Base-by-base conservation (phyloP, 495 filamentous ascomycete genomes). In the Emericellopsis terricola region DNA sequence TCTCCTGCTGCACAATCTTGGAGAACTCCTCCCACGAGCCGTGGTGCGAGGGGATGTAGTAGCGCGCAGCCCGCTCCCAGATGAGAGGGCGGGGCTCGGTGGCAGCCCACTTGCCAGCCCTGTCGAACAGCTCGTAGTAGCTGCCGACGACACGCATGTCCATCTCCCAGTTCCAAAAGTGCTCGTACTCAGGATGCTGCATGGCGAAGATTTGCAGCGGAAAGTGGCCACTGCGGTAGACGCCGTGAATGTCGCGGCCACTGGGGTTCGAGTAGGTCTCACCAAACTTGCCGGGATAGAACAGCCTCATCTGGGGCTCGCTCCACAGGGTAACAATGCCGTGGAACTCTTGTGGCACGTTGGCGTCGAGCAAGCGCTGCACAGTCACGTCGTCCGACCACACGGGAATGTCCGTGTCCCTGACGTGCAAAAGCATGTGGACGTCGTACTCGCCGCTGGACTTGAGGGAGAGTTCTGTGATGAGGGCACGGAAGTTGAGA, bases 101-200 rank as follows among this genome's bases (percentile, higher is more conserved):
- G 29, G 64, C 66, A 2, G 83, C 77, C 84, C 83, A 97, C 20
- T 52, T 50, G 11, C 57, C 58, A 24, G 89, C 67, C 38, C 74
- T 70, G 38, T 78, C 69, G 48, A 96, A 91, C 8, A 96, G 62
- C 45, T 94, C 78, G 55, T 94, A 94, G 64, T 78, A 92, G 51
- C 94, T 82, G 15, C 89, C 89, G 0, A 82, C 80, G 55, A 85
- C 91, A 2, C 89, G 73, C 39, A 83, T 74, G 49, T 97, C 89
- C 73, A 96, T 86, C 55, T 97, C 89, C 85, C 84, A 94, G 51
- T 97, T 86, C 89, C 89, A 97, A 53, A 87, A 80, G 53, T 76
- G 84, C 28, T 85, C 84, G 51, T 89, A 96, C 48, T 94, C 82
- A 0, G 81, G 79, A 51, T 96, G 87, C 27, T 68, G 66, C 44